A percentile compares a stretch with the other conserved stretches of the same genome.
These are phyloP conservation scores for Mycena belliarum DNA, from an alignment of 768 basidiomycete genomes.

Conservation along the genomic window DNA sequence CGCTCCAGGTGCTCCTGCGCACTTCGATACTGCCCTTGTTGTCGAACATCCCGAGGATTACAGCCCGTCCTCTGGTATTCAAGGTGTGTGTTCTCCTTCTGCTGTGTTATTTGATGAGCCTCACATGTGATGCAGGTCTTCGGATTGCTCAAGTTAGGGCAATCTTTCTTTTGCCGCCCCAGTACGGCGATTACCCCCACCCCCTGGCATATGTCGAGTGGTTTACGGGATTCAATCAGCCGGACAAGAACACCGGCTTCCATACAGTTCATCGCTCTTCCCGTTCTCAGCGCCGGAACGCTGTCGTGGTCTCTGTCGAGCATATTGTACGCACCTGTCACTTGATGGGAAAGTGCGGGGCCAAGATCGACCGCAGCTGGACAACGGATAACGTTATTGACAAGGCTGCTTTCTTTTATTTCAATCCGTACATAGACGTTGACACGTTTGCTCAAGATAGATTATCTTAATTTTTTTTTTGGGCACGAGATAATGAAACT, in stretches of 20 bases:
- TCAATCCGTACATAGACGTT: conserved; percentile 19
- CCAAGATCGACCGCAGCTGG: conserved; percentile 15
- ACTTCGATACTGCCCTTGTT: conserved; percentile 17
- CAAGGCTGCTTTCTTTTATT: conserved; percentile 11
- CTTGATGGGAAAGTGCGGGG: conserved; percentile 20
- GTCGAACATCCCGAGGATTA: conserved; percentile 8
- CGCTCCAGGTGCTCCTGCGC: not conserved
- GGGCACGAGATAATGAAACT: too few species aligned
- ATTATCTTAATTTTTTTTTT: too few species aligned
- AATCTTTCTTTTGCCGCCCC: conserved; percentile 19
- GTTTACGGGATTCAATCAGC: conserved; percentile 25
- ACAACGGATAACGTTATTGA: conserved; percentile 24
- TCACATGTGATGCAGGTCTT: conserved; percentile 12
- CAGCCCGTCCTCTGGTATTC: not conserved
- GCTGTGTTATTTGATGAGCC: not conserved
- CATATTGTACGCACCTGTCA: conserved; percentile 20
- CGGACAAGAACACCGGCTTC: conserved; percentile 20
- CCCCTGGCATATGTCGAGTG: conserved; percentile 29
- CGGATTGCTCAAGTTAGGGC: conserved; percentile 24
- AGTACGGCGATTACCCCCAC: conserved; percentile 11
- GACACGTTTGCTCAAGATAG: conserved; percentile 17
- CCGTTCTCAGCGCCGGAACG: conserved; percentile 16
- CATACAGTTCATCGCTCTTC: conserved; percentile 24
- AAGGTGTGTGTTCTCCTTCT: not conserved
- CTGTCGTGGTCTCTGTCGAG: conserved; percentile 21